phyloP scores from a whole-genome alignment of 768 basidiomycete species.

The Cystobasidium tubakii region DNA sequence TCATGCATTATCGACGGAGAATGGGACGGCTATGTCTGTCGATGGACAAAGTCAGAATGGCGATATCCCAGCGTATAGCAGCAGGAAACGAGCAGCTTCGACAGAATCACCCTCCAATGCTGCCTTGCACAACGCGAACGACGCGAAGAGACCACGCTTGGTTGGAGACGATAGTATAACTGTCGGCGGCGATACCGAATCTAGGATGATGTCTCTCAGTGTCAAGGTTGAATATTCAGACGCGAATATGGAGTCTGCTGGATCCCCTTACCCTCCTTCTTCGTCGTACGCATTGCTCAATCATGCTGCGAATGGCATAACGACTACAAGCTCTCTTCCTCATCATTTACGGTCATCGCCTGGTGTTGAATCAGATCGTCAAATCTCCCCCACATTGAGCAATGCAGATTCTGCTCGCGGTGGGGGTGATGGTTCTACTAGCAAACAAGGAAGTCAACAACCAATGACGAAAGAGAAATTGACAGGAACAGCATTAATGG shows the following conservation, averaged over 20 bases:
- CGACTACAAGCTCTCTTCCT: not conserved
- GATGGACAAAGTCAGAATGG: conserved; percentile 34
- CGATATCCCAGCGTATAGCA: conserved; percentile 52
- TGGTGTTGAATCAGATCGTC: not conserved
- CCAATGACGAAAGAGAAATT: not conserved
- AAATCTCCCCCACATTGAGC: not conserved
- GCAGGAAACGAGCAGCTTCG: conserved; percentile 49
- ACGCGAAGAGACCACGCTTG: not conserved
- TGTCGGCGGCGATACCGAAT: not conserved
- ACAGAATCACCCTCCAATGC: conserved; percentile 41
- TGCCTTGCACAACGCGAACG: not conserved
- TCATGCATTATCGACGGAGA: not conserved
- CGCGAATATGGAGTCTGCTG: not conserved
- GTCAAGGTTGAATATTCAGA: conserved; percentile 10
- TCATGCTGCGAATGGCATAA: not conserved
- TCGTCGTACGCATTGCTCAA: too few relatives aligned
- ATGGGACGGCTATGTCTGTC: not conserved
- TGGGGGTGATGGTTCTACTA: not conserved
- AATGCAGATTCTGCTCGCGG: not conserved
- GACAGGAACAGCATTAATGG: conserved; percentile 1
- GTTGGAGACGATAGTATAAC: not conserved
- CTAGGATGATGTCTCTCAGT: not conserved
- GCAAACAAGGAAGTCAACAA: not conserved
- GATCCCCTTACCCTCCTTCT: not conserved
- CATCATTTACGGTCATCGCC: not conserved